Evolutionary conservation across 1,284 basidiomycete species (phyloP).

Genomic region (Ceratobasidium sp.): DNA sequence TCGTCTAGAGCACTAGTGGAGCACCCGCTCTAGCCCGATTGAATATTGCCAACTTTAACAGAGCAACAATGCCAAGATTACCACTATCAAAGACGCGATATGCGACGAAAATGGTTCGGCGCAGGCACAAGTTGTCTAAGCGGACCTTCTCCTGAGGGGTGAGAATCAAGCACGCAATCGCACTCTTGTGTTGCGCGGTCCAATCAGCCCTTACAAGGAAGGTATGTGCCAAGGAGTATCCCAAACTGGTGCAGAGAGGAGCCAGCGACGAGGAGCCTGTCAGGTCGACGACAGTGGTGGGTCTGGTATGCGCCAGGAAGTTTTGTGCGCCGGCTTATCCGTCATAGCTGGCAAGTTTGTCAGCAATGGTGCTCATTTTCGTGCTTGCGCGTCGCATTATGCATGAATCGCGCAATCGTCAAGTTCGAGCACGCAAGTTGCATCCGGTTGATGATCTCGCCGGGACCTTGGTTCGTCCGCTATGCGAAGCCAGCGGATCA

Average conservation of each 20-base stretch:
- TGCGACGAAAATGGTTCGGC: neutral
- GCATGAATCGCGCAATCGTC: constrained; percentile 33
- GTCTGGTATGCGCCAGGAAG: constrained; percentile 1
- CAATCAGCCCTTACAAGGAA: constrained; percentile 23
- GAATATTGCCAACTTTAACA: constrained; percentile 19
- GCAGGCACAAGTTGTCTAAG: constrained; percentile 14
- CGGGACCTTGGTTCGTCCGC: neutral
- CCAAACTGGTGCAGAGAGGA: neutral
- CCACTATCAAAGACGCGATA: constrained; percentile 20
- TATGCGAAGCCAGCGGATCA: neutral
- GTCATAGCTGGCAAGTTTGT: neutral
- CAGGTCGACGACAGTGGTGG: neutral
- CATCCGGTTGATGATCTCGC: neutral
- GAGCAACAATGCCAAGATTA: neutral
- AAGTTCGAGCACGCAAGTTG: constrained; percentile 28
- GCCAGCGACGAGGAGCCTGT: constrained; percentile 19
- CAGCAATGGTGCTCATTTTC: neutral
- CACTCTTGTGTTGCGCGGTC: neutral
- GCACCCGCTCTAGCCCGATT: neutral
- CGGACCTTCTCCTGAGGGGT: constrained; percentile 24
- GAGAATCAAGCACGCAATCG: constrained; percentile 36
- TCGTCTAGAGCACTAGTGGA: neutral
- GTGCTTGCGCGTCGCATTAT: neutral
- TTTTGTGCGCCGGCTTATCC: neutral
- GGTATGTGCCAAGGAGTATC: neutral